Evolutionary conservation across 1,284 basidiomycete genomes (phyloP), one percentile per base, ranked within the genome.

Genomic region (Gomphus sp.): DNA sequence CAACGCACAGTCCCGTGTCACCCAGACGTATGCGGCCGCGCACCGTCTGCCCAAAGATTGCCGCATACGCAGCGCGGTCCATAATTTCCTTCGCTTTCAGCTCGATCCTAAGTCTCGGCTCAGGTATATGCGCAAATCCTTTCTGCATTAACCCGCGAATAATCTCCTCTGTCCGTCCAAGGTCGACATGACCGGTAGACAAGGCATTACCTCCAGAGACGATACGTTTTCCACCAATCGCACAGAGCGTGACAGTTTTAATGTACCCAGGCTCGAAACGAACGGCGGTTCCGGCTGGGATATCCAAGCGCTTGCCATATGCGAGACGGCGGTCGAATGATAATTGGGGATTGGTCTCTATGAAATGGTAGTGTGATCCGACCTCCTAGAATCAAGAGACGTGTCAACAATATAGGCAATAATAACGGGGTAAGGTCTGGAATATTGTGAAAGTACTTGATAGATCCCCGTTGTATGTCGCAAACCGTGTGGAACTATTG

Each of bases 231-330:
- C 95, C 96, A 12, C 82, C 88, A 48, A 97, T 89, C 25, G 82
- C 72, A 59, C 93, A 91, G 3, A 99, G 81, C 0, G 81, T 82
- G 34, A 98, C 91, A 0, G 88, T 87, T 73, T 93, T 94, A 33
- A 73, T 71, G 66, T 97, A 93, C 8, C 94, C 94, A 0, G 97
- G 96, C 69, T 99, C 97, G 69, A 99, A 99, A 18, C 97, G 85
- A 5, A 98, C 90, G 1, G 97, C 95, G 0, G 94, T 98, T 7
- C 93, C 96, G 0, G 97, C 88, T 0, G 94, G 77, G 55, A 98
- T 95, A 70, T 99, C 93, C 3, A 99, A 82, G 16, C 91, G 82
- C 66, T 84, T 93, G 4, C 91, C 91, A 61, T 95, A 88, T 0
- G 93, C 82, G 58, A 83, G 77, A 1, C 74, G 73, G 14, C 97